These are phyloP conservation scores for Melampsora americana DNA, from an alignment of 1,284 basidiomycete genomes.

Conservation along the genomic window DNA sequence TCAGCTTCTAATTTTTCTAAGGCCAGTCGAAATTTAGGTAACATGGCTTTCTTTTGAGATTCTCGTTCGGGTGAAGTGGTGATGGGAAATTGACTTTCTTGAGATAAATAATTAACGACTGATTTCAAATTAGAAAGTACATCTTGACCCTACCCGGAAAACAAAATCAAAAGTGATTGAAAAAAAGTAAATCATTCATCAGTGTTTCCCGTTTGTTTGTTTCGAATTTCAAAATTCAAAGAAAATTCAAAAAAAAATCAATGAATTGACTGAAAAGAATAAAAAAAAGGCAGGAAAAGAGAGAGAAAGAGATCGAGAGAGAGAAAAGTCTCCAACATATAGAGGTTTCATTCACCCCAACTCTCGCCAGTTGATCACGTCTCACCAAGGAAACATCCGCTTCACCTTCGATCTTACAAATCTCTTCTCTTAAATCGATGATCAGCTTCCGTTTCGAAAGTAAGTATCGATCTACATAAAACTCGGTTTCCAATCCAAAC, in stretches of 20 bases:
- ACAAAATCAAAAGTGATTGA: neutral
- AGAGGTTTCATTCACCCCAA: constrained; percentile 16
- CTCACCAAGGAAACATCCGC: constrained; percentile 42
- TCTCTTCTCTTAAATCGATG: constrained; percentile 33
- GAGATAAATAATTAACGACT: constrained; percentile 33
- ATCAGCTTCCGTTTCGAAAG: constrained; percentile 21
- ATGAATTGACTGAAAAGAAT: neutral
- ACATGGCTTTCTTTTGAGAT: constrained; percentile 22
- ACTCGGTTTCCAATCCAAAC: constrained; percentile 23
- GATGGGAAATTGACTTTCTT: constrained; percentile 17
- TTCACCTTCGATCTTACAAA: constrained; percentile 42
- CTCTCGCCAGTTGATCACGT: constrained; percentile 31
- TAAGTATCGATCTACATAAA: constrained; percentile 43
- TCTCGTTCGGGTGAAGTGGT: constrained; percentile 12
- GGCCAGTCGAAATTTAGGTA: constrained; percentile 23
- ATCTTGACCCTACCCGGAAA: constrained; percentile 42
- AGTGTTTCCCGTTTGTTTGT: neutral
- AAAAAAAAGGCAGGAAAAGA: neutral
- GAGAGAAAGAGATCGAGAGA: neutral
- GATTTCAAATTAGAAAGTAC: constrained; percentile 35
- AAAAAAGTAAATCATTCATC: neutral
- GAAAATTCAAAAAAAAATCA: no score
- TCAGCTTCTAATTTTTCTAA: constrained; percentile 38
- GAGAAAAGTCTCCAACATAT: neutral
- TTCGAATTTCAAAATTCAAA: neutral